Evolutionary conservation across 768 basidiomycete species (phyloP).

Genomic region (Naematelia encephala): DNA sequence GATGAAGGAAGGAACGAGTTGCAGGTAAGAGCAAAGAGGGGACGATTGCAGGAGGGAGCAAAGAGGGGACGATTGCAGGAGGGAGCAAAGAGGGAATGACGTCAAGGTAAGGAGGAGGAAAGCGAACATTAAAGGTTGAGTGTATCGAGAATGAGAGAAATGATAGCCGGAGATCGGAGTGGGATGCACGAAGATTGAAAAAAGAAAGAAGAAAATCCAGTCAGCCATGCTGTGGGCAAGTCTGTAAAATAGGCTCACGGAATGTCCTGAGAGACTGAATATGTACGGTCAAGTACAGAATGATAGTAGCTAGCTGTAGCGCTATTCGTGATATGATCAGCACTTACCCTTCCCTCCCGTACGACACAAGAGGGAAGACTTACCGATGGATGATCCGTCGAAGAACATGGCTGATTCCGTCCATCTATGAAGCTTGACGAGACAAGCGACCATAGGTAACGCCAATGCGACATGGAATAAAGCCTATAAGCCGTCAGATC

Average conservation of each 20-base stretch:
- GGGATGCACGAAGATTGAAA: not conserved
- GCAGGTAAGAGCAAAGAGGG: too few relatives aligned
- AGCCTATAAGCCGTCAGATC: constrained; percentile 59
- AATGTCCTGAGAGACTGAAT: constrained; percentile 75
- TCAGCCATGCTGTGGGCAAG: not conserved
- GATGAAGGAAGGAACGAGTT: too few relatives aligned
- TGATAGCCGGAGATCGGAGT: not conserved
- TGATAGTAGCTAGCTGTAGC: constrained; percentile 68
- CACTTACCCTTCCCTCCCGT: too few relatives aligned
- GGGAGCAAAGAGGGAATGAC: not conserved
- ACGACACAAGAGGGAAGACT: constrained; percentile 34
- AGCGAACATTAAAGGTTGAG: not conserved
- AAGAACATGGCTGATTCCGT: constrained; percentile 92
- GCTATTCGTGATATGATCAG: too few relatives aligned
- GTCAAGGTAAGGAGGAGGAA: not conserved
- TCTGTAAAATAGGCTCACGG: constrained; percentile 44
- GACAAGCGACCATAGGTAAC: constrained; percentile 68
- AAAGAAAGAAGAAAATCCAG: not conserved
- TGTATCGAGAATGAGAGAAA: not conserved
- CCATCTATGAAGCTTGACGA: constrained; percentile 80
- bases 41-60: too few relatives aligned
- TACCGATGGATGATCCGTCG: constrained; percentile 83
- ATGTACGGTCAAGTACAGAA: constrained; percentile 78
- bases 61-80: not conserved
- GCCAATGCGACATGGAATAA: constrained; percentile 80